Conservation (phyloP, 176 grass and related monocot genomes). For the Canna indica region DNA sequence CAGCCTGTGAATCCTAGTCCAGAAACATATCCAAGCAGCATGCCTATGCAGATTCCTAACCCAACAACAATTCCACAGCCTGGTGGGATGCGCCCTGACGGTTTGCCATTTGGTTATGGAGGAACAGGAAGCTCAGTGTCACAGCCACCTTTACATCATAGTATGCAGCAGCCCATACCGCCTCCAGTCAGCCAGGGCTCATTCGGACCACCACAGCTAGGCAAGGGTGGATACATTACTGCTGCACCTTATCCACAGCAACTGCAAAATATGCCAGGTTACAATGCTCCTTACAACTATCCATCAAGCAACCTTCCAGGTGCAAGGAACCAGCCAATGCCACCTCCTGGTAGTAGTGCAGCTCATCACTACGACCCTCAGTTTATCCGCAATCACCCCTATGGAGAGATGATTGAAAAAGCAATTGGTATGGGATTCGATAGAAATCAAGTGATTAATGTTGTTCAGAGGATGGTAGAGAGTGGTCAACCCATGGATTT, state of each 20-base stretch:
- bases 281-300: slow-evolving; percentile 30
- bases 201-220: slow-evolving; percentile 44
- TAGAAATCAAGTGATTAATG: slow-evolving; percentile 49
- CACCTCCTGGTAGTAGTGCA: slow-evolving; percentile 32
- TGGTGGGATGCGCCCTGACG: slow-evolving; percentile 46
- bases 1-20: slow-evolving; percentile 45
- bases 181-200: slow-evolving; percentile 32
- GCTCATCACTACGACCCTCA: slow-evolving; percentile 19
- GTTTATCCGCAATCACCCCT: slow-evolving; percentile 30
- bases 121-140: slow-evolving; percentile 36
- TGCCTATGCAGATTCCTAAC: slow-evolving; percentile 32
- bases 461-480: slow-evolving; percentile 35
- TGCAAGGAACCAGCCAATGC: slow-evolving; percentile 3
- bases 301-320: slow-evolving; percentile 30
- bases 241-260: slow-evolving; percentile 35
- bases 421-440: slow-evolving; percentile 64
- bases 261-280: slow-evolving; percentile 36
- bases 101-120: slow-evolving; percentile 39
- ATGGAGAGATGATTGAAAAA: slow-evolving; percentile 60
- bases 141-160: slow-evolving; percentile 29
- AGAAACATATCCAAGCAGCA: slow-evolving; percentile 37
- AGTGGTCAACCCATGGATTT: slow-evolving; percentile 65
- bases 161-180: slow-evolving; percentile 32
- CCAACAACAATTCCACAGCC: slow-evolving; percentile 36
- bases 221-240: slow-evolving; percentile 34